Conservation (phyloP, 306 rosid genomes). For the Fragaria iinumae region DNA sequence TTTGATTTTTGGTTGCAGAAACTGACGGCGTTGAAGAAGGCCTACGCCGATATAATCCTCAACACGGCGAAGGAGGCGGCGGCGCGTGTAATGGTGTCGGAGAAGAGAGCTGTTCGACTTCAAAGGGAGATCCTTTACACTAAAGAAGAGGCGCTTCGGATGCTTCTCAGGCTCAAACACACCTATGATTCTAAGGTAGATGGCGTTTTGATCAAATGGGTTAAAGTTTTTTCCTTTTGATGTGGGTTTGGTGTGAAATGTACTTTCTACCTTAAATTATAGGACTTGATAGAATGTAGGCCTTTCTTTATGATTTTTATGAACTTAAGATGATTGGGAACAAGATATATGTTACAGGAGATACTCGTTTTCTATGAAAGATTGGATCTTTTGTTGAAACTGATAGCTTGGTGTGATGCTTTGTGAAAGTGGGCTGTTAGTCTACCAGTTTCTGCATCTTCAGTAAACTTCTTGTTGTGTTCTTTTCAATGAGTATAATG, state of each 20-base stretch:
- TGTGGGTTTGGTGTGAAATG: conserved; percentile 26
- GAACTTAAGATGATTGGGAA: background rate
- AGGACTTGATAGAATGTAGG: background rate
- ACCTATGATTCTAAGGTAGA: conserved; percentile 73
- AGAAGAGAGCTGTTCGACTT: conserved; percentile 52
- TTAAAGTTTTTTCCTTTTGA: conserved; percentile 20
- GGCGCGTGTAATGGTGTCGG: conserved; percentile 68
- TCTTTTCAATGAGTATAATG: background rate
- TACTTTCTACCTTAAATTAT: background rate
- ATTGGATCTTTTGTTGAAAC: background rate
- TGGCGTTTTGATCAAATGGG: background rate
- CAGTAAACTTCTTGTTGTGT: background rate
- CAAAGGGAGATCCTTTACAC: conserved; percentile 56
- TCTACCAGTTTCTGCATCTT: background rate
- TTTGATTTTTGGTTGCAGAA: conserved; percentile 44
- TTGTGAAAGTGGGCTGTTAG: background rate
- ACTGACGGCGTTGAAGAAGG: conserved; percentile 80
- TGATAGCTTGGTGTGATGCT: background rate
- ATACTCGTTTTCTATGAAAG: background rate
- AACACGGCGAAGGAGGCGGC: conserved; percentile 86
- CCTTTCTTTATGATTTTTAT: background rate
- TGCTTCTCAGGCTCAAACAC: conserved; percentile 74
- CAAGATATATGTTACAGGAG: background rate
- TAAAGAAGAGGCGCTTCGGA: conserved; percentile 66
- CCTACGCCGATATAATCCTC: conserved; percentile 74